Evolutionary conservation across 192 early-diverging fungal genomes (phyloP).

Genomic region (Jimgerdemannia lactiflua): DNA sequence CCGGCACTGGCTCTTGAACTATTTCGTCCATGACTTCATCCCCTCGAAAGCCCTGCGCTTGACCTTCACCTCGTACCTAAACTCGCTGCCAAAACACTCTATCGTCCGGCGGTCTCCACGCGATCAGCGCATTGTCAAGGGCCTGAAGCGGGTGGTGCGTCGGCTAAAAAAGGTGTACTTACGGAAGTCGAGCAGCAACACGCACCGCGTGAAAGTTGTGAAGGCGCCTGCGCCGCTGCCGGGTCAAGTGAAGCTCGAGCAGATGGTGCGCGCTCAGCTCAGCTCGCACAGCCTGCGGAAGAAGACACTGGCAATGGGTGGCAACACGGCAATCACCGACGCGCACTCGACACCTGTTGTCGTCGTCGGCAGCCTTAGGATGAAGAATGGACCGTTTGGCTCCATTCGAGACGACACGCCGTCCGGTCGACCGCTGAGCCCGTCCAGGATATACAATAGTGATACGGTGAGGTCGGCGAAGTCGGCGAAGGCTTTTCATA

Average conservation of each 20-base stretch:
- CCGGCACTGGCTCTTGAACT: constrained; percentile 60
- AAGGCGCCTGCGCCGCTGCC: constrained; percentile 25
- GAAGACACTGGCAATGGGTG: constrained; percentile 18
- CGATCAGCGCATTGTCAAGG: constrained; percentile 53
- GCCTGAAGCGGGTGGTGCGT: constrained; percentile 28
- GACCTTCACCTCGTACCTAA: constrained; percentile 36
- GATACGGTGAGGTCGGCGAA: background rate
- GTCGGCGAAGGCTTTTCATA: constrained; percentile 1
- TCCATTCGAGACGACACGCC: background rate
- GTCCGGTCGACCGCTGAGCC: background rate
- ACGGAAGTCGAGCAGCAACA: background rate
- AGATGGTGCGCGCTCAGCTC: constrained; percentile 22
- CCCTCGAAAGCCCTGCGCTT: constrained; percentile 32
- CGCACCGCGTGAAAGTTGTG: constrained; percentile 25
- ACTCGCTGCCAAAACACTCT: constrained; percentile 33
- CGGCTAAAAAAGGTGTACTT: constrained; percentile 32
- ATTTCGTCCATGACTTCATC: constrained; percentile 56
- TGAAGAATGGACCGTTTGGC: background rate
- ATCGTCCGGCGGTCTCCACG: constrained; percentile 33
- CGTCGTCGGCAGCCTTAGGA: constrained; percentile 26
- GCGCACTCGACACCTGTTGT: constrained; percentile 23
- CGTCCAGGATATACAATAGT: background rate
- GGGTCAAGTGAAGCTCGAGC: constrained; percentile 24
- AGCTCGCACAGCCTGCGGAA: constrained; percentile 13
- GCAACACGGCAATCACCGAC: constrained; percentile 25